Base-by-base conservation (phyloP, 139 green algal species). In the Coelastrella sp. region DNA sequence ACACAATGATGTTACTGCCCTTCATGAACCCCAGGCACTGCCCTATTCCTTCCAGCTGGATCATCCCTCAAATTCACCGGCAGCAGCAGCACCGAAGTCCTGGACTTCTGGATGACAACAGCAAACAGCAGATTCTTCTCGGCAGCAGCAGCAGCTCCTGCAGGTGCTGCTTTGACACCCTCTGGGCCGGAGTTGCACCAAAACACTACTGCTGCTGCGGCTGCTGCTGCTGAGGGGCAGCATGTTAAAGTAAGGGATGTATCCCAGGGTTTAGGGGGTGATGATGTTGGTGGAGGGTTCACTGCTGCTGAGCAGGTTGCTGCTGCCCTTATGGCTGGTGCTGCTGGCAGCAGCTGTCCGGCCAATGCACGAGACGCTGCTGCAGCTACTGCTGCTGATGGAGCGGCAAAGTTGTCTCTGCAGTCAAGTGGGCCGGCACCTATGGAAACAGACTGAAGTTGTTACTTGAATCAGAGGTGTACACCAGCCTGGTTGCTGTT, bases 241-340 rank as follows among this genome's bases (percentile, higher is more conserved):
- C 34, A 43, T 34, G 15, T 43, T 8, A 32, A 19, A 21, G 67
- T 75, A 32, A 43, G 51, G 37, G 69, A 48, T 45, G 62, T 38
- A 11, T 59, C 69, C 40, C 25, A 25, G 15, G 23, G 27, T 21
- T n/a, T n/a, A n/a, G n/a, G n/a, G n/a, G 51, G 19, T 35, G 23
- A n/a, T 35, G 74, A 68, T 21, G 5, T 51, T 50, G 74, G 51
- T 17, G 34, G 8, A 11, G 35, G 15, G 0, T 81, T 81, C 43
- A 81, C 74, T 34, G 74, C 50, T 19, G 50, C 74, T 53, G 74
- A 81, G 51, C 74, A 81, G 51, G 74, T 69, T 34, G 74, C 74
- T 35, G 74, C 51, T 34, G 74, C 51, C 2, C 13, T 81, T 19
- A 81, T 81, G 74, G 51, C 51, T 2, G 74, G 74, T 19, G 74